Evolutionary conservation across 176 grass and related monocot genomes (phyloP).

Genomic region (Lolium rigidum): DNA sequence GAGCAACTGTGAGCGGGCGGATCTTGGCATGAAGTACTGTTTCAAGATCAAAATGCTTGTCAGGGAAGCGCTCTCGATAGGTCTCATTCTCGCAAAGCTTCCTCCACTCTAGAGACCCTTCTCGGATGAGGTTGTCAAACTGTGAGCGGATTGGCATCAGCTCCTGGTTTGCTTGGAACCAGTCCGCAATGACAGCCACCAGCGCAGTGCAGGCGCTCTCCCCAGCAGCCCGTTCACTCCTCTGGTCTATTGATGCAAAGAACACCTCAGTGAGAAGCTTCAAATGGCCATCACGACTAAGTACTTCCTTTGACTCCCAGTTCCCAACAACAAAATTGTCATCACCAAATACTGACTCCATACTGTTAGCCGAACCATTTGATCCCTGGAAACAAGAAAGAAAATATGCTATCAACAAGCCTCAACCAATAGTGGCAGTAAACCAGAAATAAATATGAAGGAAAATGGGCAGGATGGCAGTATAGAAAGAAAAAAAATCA

Average conservation of each 20-base stretch:
- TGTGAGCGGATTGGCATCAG: constrained; percentile 90
- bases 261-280: constrained; percentile 80
- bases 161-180: constrained; percentile 78
- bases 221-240: constrained; percentile 82
- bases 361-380: constrained; percentile 58
- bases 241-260: constrained; percentile 97
- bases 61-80: constrained; percentile 75
- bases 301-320: constrained; percentile 76
- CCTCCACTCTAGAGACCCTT: constrained; percentile 94
- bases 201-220: constrained; percentile 95
- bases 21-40: constrained; percentile 88
- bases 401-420: constrained; percentile 33
- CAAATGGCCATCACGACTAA: constrained; percentile 83
- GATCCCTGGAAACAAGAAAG: constrained; percentile 60
- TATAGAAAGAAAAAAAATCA: not conserved
- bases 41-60: constrained; percentile 98
- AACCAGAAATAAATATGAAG: not conserved
- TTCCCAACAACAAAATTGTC: constrained; percentile 90
- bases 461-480: not conserved
- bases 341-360: constrained; percentile 79
- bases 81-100: constrained; percentile 82
- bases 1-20: constrained; percentile 63
- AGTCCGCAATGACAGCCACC: constrained; percentile 88
- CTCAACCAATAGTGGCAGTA: not conserved
- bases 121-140: constrained; percentile 86